Percentiles rank a stretch among this genome's conserved stretches.
Evolutionary conservation across 192 early-diverging fungal species (phyloP).

Genomic region (Backusella luteola): DNA sequence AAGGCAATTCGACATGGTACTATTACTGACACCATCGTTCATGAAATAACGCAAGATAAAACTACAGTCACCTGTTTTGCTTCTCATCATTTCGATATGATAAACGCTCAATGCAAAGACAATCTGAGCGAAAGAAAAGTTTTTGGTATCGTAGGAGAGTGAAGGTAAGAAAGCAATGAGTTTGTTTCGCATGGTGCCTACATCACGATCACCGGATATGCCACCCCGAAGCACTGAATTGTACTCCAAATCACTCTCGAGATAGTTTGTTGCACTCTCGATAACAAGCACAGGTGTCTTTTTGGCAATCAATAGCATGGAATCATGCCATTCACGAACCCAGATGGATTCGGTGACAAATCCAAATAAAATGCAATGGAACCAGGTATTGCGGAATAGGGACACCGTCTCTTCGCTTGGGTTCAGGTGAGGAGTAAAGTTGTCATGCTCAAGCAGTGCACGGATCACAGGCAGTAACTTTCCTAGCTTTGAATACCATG

Average conservation of each 20-base stretch:
- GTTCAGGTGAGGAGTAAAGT: slow-evolving; percentile 54
- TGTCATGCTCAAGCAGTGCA: slow-evolving; percentile 55
- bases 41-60: slow-evolving; percentile 79
- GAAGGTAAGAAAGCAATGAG: slow-evolving; percentile 55
- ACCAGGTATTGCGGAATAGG: slow-evolving; percentile 89
- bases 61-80: slow-evolving; percentile 60
- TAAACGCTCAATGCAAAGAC: slow-evolving; percentile 85
- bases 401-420: slow-evolving; percentile 60
- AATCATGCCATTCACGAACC: slow-evolving; percentile 68
- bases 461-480: slow-evolving; percentile 60
- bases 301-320: slow-evolving; percentile 69
- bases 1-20: slow-evolving; percentile 67
- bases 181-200: slow-evolving; percentile 51
- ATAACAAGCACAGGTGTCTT: slow-evolving; percentile 83
- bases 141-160: slow-evolving; percentile 50
- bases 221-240: slow-evolving; percentile 76
- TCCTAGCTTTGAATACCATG: slow-evolving; percentile 46
- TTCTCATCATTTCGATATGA: slow-evolving; percentile 79
- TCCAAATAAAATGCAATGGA: slow-evolving; percentile 78
- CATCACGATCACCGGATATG: slow-evolving; percentile 37
- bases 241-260: slow-evolving; percentile 85
- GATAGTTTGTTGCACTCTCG: slow-evolving; percentile 62
- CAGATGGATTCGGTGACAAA: slow-evolving; percentile 70
- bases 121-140: slow-evolving; percentile 65
- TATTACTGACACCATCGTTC: slow-evolving; percentile 79